Evolutionary conservation across 768 basidiomycete genomes (phyloP).

Genomic region (Calocybe gangraenosa): DNA sequence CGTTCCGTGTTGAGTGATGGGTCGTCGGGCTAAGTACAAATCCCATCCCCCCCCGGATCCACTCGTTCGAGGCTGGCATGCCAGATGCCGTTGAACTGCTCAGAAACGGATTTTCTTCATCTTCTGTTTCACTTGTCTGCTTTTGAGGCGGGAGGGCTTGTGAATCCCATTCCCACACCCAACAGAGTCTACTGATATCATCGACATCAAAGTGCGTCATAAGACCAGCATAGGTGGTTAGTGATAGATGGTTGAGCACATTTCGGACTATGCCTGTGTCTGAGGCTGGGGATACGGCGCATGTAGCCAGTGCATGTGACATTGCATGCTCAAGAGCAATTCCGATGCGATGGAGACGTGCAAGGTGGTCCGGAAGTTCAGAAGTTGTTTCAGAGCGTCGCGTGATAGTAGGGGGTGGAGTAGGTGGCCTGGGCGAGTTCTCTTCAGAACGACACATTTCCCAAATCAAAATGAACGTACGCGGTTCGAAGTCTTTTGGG

Average conservation of each 20-base stretch:
- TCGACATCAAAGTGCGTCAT: slow-evolving; percentile 59
- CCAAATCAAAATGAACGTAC: slow-evolving; percentile 31
- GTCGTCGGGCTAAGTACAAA: slow-evolving; percentile 68
- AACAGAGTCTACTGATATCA: slow-evolving; percentile 74
- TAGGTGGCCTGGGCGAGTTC: slow-evolving; percentile 43
- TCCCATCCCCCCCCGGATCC: slow-evolving; percentile 80
- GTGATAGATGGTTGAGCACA: slow-evolving; percentile 73
- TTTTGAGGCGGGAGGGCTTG: slow-evolving; percentile 29
- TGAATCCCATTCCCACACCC: slow-evolving; percentile 88
- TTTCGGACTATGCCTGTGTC: slow-evolving; percentile 75
- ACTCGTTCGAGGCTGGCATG: slow-evolving; percentile 48
- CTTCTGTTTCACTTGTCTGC: slow-evolving; percentile 19
- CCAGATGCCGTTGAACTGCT: slow-evolving; percentile 25
- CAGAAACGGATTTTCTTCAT: slow-evolving; percentile 75
- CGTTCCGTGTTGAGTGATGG: slow-evolving; percentile 62
- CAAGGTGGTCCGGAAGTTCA: slow-evolving; percentile 52
- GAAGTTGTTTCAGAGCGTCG: slow-evolving; percentile 25
- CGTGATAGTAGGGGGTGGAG: slow-evolving; percentile 49
- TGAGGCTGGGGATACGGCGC: slow-evolving; percentile 69
- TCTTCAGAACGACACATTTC: slow-evolving; percentile 4
- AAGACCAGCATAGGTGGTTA: slow-evolving; percentile 66
- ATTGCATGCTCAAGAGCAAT: slow-evolving; percentile 76
- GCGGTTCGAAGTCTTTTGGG: slow-evolving; percentile 65
- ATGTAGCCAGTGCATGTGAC: slow-evolving; percentile 81
- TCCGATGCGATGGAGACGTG: slow-evolving; percentile 60